A percentile compares a stretch with the other conserved stretches of the same genome.
Evolutionary conservation across 148 eudicot species (phyloP).

Genomic region (Oxyria digyna): DNA sequence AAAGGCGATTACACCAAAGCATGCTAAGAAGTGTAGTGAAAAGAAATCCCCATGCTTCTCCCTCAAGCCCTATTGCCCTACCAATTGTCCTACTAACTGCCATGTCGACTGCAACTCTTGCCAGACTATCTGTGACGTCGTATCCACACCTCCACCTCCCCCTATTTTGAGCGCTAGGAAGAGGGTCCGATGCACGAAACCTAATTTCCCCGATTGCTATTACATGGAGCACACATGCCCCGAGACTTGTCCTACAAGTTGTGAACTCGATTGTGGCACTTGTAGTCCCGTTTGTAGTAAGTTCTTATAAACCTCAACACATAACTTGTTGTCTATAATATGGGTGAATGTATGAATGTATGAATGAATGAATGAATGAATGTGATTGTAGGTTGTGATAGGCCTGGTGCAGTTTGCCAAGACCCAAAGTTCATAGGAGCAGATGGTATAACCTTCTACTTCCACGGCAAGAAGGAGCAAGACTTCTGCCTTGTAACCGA

Average conservation of each 20-base stretch:
- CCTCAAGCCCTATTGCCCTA: not conserved
- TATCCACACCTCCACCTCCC: not conserved
- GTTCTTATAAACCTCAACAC: no score
- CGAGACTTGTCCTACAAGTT: not conserved
- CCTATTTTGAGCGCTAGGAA: not conserved
- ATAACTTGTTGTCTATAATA: no score
- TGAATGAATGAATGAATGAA: not conserved
- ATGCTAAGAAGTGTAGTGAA: not conserved
- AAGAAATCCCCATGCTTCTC: conserved; percentile 2
- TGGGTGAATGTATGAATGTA: not conserved
- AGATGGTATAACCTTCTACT: conserved; percentile 12
- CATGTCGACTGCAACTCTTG: conserved; percentile 6
- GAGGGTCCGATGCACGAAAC: conserved; percentile 14
- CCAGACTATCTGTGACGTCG: not conserved
- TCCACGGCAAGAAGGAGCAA: conserved; percentile 10
- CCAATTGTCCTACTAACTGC: conserved; percentile 1
- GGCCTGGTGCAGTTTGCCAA: conserved; percentile 18
- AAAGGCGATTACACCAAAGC: not conserved
- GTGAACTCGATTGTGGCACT: conserved; percentile 31
- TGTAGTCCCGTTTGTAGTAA: conserved; percentile 41
- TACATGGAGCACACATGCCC: conserved; percentile 13
- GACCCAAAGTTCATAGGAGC: conserved; percentile 11
- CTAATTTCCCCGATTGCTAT: conserved; percentile 16
- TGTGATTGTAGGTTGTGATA: conserved; percentile 10
- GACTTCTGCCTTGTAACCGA: conserved; percentile 14